Conservation (phyloP, 306 rosid genomes). For the Prunus persica region Prunus_persica_NCBIv2 NC_034010.1:27077501-27078000, state of each 20-base stretch:
- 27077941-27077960: not conserved
- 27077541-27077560: not conserved
- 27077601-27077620: too few relatives aligned
- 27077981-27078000: not conserved
- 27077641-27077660: too few relatives aligned
- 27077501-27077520: not conserved
- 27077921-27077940: not conserved
- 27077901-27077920: conserved; percentile 62
- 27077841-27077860: conserved; percentile 97
- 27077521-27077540: not conserved
- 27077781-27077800: conserved; percentile 89
- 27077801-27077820: conserved; percentile 80
- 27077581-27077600: too few relatives aligned
- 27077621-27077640: too few relatives aligned
- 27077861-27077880: conserved; percentile 83
- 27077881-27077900: conserved; percentile 81
- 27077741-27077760: conserved; percentile 88
- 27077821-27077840: conserved; percentile 81
- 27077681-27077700: not conserved
- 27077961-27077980: not conserved
- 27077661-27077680: too few relatives aligned
- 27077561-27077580: not conserved
- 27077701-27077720: not conserved
- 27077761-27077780: conserved; percentile 71
- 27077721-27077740: conserved; percentile 49